Evolutionary conservation across 495 filamentous ascomycete genomes (phyloP), one percentile per base, ranked within the genome.

Genomic region (Niebla homalea): DNA sequence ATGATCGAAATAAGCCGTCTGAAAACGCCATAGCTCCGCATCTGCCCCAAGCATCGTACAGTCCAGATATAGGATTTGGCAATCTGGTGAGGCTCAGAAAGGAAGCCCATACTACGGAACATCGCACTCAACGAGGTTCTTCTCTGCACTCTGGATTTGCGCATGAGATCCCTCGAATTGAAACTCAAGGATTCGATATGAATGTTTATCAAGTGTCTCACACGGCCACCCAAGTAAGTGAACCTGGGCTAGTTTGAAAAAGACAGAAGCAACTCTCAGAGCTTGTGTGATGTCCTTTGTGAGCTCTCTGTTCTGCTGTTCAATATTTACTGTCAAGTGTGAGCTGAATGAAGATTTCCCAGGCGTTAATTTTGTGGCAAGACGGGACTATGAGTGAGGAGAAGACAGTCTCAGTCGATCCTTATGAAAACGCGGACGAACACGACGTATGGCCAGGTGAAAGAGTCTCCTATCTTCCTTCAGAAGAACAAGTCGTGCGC

Each of bases 391-490:
- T 71, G 23, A 73, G 73, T 0, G 60, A 64, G 20, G 65, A 79
- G 38, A 46, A 52, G 22, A 60, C 68, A 15, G 65, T 56, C 14
- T 53, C 60, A 22, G 50, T 83, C 0, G 60, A 72, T 21, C 69
- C 66, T 14, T 73, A 78, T 48, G 48, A 60, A 2, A 66, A 70
- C 42, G 56, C 73, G 12, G 73, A 76, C 37, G 73, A 79, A 29
- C 64, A 77, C 43, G 73, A 77, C 40, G 66, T 75, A 10, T 78
- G 72, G 70, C 78, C 79, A 6, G 79, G 78, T n/a, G 70, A 80
- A 48, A 62, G 79, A 42, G 73, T 78, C 32, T 64, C 64, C 38
- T 62, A 73, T 6, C 68, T 71, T 48, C 69, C 72, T 35, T 54
- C 64, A n/a, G 51, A 63, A 44, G 46, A 59, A 14, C 48, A 39